Conservation (phyloP, 2,329 filamentous ascomycete species). For the Myrmaecium sp. region DNA sequence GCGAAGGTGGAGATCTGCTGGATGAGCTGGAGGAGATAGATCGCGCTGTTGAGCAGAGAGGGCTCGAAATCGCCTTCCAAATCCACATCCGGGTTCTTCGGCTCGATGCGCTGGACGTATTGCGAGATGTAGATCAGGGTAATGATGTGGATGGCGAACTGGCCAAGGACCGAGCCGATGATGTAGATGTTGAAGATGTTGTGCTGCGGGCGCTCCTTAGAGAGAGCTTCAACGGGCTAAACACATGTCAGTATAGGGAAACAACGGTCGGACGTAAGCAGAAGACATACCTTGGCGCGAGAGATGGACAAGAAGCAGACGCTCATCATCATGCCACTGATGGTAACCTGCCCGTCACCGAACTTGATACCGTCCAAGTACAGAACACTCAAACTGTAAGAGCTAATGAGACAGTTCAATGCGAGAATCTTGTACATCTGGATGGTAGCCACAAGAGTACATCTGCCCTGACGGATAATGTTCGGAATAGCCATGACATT, state of each 20-base stretch:
- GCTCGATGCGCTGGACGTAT: constrained; percentile 70
- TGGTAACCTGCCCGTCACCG: constrained; percentile 93
- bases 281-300: constrained; percentile 55
- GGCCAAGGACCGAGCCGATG: constrained; percentile 89
- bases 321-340: constrained; percentile 98
- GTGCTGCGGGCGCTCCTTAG: constrained; percentile 91
- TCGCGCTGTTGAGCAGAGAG: constrained; percentile 85
- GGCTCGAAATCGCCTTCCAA: constrained; percentile 90
- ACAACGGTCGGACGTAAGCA: not conserved
- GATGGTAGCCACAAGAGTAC: constrained; percentile 93
- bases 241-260: constrained; percentile 13
- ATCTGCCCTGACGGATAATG: constrained; percentile 93
- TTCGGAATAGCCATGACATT: constrained; percentile 96
- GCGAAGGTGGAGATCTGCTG: constrained; percentile 98
- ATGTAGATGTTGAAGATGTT: constrained; percentile 99
- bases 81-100: constrained; percentile 56
- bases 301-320: constrained; percentile 98
- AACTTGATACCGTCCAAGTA: constrained; percentile 99
- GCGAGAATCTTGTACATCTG: constrained; percentile 99
- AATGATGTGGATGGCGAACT: constrained; percentile 89
- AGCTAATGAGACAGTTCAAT: constrained; percentile 92
- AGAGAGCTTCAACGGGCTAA: constrained; percentile 76
- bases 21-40: constrained; percentile 93
- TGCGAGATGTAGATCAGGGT: constrained; percentile 89
- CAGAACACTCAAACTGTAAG: constrained; percentile 88